phyloP scores from a whole-genome alignment of 306 rosid species.

The Comarum palustre region DNA sequence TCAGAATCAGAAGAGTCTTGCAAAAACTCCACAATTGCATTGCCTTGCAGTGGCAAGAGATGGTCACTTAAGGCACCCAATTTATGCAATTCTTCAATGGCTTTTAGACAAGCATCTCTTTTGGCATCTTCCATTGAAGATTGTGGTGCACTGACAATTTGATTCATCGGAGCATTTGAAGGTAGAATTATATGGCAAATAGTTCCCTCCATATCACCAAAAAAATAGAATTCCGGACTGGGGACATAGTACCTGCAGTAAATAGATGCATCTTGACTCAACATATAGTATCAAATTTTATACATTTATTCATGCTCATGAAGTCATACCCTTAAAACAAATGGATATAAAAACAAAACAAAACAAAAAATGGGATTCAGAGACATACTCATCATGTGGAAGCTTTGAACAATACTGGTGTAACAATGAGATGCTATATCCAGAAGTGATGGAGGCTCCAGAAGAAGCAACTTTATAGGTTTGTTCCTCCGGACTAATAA shows the following conservation, averaged over 20 bases:
- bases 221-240: slow-evolving; percentile 63
- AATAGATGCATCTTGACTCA: slow-evolving; percentile 24
- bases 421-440: slow-evolving; percentile 69
- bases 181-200: slow-evolving; percentile 71
- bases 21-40: slow-evolving; percentile 31
- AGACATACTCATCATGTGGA: slow-evolving; percentile 85
- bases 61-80: slow-evolving; percentile 67
- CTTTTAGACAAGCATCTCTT: slow-evolving; percentile 76
- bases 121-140: slow-evolving; percentile 67
- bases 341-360: neutral
- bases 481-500: slow-evolving; percentile 52
- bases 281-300: slow-evolving; percentile 10
- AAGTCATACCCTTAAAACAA: slow-evolving; percentile 10
- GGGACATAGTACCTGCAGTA: slow-evolving; percentile 78
- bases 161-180: slow-evolving; percentile 72
- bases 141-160: slow-evolving; percentile 55
- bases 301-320: slow-evolving; percentile 20
- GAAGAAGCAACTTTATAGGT: slow-evolving; percentile 61
- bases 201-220: slow-evolving; percentile 68
- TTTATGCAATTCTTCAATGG: slow-evolving; percentile 81
- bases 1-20: slow-evolving; percentile 53
- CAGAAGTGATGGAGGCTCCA: slow-evolving; percentile 79
- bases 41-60: slow-evolving; percentile 67
- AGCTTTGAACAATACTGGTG: slow-evolving; percentile 85
- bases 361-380: slow-evolving; percentile 20